Percentiles rank a stretch among this genome's conserved stretches.
Evolutionary conservation across 73 alveolate species (phyloP).

Genomic region (Blepharisma stoltei): DNA sequence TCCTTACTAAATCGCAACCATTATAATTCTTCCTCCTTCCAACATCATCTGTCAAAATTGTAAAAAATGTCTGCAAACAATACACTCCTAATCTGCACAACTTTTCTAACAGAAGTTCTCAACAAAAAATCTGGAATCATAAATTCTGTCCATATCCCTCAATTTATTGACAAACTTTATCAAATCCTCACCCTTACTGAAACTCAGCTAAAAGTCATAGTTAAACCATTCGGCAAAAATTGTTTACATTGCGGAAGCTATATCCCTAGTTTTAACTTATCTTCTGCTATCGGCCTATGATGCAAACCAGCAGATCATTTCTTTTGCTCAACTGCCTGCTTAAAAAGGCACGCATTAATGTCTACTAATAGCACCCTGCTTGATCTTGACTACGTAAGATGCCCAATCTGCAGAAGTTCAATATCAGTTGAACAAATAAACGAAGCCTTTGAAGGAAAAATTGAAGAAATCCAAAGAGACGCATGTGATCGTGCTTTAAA

Average conservation of each 20-base stretch:
- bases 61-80: too few relatives aligned
- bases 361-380: slow-evolving; percentile 20
- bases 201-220: neutral
- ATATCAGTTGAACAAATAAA: neutral
- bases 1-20: too few relatives aligned
- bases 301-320: neutral
- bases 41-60: too few relatives aligned
- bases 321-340: neutral
- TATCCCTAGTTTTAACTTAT: neutral
- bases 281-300: neutral
- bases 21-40: too few relatives aligned
- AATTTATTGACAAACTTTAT: too few relatives aligned
- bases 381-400: slow-evolving; percentile 11
- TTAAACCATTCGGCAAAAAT: neutral
- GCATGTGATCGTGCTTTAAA: neutral
- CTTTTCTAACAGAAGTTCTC: too few relatives aligned
- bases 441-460: neutral
- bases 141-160: too few relatives aligned
- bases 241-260: neutral
- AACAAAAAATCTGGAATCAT: too few relatives aligned
- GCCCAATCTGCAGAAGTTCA: neutral
- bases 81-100: too few relatives aligned
- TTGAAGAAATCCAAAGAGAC: slow-evolving; percentile 11
- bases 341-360: slow-evolving; percentile 7
- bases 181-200: neutral